Evolutionary conservation across 164 flowering plant genomes (phyloP).

Genomic region (Sextonia rubra): DNA sequence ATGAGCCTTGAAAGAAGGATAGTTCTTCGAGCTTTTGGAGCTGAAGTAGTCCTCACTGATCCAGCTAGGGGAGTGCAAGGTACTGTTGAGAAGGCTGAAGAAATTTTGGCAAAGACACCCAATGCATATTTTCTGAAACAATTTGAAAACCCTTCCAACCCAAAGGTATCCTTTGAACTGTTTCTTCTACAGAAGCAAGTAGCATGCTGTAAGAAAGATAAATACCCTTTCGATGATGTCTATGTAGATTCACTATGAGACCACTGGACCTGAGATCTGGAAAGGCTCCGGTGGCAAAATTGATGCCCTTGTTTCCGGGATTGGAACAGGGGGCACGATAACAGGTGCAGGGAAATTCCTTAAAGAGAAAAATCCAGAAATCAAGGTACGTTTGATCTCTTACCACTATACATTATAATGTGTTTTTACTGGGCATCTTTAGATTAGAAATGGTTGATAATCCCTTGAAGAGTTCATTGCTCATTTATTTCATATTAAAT

Average conservation of each 20-base stretch:
- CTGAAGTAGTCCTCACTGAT: constrained; percentile 48
- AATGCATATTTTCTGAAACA: constrained; percentile 44
- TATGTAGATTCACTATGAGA: constrained; percentile 49
- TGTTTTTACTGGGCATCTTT: neutral
- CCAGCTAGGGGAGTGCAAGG: constrained; percentile 51
- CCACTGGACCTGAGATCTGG: constrained; percentile 71
- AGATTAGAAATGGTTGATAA: neutral
- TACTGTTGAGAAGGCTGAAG: constrained; percentile 48
- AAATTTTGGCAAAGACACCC: constrained; percentile 39
- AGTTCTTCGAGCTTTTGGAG: constrained; percentile 54
- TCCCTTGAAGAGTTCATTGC: neutral
- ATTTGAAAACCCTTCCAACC: constrained; percentile 59
- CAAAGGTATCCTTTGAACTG: constrained; percentile 30
- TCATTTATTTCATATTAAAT: neutral
- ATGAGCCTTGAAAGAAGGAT: constrained; percentile 49
- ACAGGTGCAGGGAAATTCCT: constrained; percentile 49
- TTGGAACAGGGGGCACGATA: constrained; percentile 59
- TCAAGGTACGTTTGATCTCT: constrained; percentile 32
- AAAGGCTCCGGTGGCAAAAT: constrained; percentile 41
- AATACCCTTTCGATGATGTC: neutral
- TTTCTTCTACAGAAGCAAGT: neutral
- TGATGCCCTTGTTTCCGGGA: constrained; percentile 48
- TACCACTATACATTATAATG: neutral
- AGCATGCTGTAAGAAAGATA: neutral
- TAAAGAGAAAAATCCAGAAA: constrained; percentile 45